These are phyloP conservation scores for Dioscorea zingiberensis DNA, from an alignment of 106 monocot genomes.

Conservation along the genomic window DNA sequence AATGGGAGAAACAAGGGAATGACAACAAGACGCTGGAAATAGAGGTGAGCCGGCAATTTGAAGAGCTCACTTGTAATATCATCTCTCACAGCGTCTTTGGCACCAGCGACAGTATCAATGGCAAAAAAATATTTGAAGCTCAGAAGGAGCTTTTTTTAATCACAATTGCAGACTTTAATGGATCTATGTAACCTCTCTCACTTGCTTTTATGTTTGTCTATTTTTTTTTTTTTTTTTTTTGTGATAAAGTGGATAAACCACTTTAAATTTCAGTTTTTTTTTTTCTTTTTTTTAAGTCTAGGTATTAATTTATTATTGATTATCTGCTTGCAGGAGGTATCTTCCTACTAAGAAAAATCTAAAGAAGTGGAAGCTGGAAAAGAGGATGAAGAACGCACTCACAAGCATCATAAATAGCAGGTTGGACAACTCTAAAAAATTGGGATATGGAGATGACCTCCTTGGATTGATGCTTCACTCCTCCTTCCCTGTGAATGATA, in stretches of 20 bases:
- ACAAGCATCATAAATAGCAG: conserved; percentile 25
- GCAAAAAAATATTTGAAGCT: conserved; percentile 48
- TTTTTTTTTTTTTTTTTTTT: no score
- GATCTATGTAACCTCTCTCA: neutral
- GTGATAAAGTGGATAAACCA: no score
- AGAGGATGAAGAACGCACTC: conserved; percentile 18
- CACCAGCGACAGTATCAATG: conserved; percentile 24
- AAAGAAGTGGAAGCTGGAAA: conserved; percentile 25
- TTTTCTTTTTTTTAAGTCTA: no score
- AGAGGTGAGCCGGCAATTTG: conserved; percentile 29
- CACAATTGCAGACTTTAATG: neutral
- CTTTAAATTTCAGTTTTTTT: no score
- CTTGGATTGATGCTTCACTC: conserved; percentile 70
- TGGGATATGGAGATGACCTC: conserved; percentile 38
- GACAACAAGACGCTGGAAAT: conserved; percentile 6
- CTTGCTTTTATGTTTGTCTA: no score
- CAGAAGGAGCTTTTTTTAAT: conserved; percentile 32
- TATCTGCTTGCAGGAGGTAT: conserved; percentile 13
- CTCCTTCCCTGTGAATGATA: conserved; percentile 8
- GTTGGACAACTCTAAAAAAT: conserved; percentile 12
- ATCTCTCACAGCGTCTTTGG: conserved; percentile 65
- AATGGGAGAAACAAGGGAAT: conserved; percentile 5
- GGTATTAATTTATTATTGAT: neutral
- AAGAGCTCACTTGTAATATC: conserved; percentile 52
- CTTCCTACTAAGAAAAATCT: conserved; percentile 35